Evolutionary conservation across 345 rosid species (phyloP), one percentile per base, ranked within the genome.

Genomic region (Hibiscus mutabilis): DNA sequence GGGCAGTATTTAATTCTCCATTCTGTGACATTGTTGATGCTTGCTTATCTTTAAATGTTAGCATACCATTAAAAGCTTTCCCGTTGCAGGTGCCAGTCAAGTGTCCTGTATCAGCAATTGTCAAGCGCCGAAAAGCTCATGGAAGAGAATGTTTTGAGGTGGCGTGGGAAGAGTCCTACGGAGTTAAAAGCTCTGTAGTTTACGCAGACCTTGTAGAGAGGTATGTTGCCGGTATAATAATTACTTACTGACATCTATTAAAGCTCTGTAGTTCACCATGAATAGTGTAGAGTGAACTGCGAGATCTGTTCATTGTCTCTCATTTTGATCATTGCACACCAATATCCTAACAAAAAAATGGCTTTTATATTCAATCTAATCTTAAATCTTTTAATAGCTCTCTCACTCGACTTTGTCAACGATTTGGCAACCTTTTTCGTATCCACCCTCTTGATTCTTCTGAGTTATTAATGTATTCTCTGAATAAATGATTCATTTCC

Each of bases 81-180:
- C 6, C 68, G 19, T 56, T 74, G 67, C 91, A 91, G 96, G 76
- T 91, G 53, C 86, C 92, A 51, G 82, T 84, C 47, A 86, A 78
- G 74, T 92, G 96, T 69, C 97, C 97, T n/a, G 84, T 92, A 49
- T 84, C 89, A 51, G 84, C 72, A 80, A 83, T 95, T 66, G 73
- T 95, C 27, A 95, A 89, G 79, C 82, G 51, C 19, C 81, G 97
- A 58, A 92, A 86, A 87, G 78, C 82, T 70, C 88, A 79, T 63
- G 96, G 97, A 69, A 85, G 66, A 72, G 94, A 90, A 44, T 84
- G 89, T 79, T 90, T 83, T 73, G 97, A 90, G 88, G 92, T 95
- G 49, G 74, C 72, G 35, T 92, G 97, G 98, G 87, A 86, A 76
- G 84, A 79, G 55, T 60, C 75, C 7, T 86, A 83, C 52, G 93